Conservation (phyloP, 176 grass and related monocot genomes). For the Poa pratensis region DNA sequence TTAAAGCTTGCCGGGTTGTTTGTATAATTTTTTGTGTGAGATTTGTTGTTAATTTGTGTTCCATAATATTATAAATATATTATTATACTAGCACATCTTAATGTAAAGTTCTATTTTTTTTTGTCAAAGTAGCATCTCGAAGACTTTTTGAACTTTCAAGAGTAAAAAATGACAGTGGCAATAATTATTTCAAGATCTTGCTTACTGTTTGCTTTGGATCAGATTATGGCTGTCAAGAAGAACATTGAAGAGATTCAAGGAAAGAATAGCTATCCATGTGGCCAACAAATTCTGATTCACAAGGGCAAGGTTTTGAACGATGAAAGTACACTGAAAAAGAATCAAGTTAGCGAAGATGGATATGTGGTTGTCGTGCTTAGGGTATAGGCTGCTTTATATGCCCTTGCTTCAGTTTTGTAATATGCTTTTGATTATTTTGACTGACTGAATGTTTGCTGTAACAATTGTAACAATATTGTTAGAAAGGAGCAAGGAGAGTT, state of each 20-base stretch:
- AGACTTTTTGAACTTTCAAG: neutral
- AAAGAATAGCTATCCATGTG: constrained; percentile 86
- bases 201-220: constrained; percentile 21
- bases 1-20: neutral
- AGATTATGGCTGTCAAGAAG: constrained; percentile 97
- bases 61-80: neutral
- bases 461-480: neutral
- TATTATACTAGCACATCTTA: neutral
- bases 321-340: constrained; percentile 87
- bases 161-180: neutral
- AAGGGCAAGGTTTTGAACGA: constrained; percentile 95
- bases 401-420: neutral
- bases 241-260: constrained; percentile 89
- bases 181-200: constrained; percentile 11
- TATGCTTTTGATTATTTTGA: constrained; percentile 27
- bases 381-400: constrained; percentile 53
- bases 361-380: constrained; percentile 94
- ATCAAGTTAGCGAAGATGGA: constrained; percentile 75
- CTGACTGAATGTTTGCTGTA: neutral
- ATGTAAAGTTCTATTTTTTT: neutral
- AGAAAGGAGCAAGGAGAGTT: neutral
- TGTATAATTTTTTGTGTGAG: neutral
- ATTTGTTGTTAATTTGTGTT: neutral
- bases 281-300: constrained; percentile 84
- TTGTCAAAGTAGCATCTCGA: neutral